Conservation (phyloP, 352 stramenopile genomes). For the Globisporangium viniferum region DNA sequence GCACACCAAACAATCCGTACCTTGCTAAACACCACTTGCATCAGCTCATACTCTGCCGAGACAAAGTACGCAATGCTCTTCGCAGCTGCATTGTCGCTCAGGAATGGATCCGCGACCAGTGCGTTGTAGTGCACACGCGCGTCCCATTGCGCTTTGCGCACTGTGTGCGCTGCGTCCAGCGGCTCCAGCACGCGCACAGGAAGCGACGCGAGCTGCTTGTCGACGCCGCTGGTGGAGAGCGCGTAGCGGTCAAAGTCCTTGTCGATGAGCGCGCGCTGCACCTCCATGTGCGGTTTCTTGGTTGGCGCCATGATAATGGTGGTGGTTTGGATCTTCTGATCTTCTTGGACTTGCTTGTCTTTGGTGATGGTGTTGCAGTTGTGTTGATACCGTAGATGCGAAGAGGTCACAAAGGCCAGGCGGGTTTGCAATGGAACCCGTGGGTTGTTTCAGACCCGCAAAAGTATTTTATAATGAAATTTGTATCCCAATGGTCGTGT, state of each 20-base stretch:
- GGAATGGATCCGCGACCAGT: slow-evolving; percentile 55
- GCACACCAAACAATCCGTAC: slow-evolving; percentile 13
- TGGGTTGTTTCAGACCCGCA: not conserved
- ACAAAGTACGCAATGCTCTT: slow-evolving; percentile 63
- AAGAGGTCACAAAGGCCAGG: not conserved
- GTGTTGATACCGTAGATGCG: slow-evolving; percentile 2
- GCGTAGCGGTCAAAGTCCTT: slow-evolving; percentile 80
- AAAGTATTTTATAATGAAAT: not conserved
- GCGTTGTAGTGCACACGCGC: slow-evolving; percentile 66
- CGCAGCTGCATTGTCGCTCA: slow-evolving; percentile 20
- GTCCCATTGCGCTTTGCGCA: slow-evolving; percentile 76
- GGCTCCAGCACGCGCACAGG: slow-evolving; percentile 32
- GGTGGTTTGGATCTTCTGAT: not conserved
- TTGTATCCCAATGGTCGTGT: not conserved
- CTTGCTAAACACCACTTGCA: slow-evolving; percentile 47
- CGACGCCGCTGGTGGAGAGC: slow-evolving; percentile 34
- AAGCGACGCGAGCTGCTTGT: slow-evolving; percentile 29
- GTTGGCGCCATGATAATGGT: slow-evolving; percentile 13
- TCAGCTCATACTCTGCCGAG: slow-evolving; percentile 51
- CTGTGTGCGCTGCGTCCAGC: slow-evolving; percentile 38
- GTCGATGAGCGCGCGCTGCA: slow-evolving; percentile 64
- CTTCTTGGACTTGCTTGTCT: not conserved
- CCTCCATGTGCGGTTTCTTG: slow-evolving; percentile 43
- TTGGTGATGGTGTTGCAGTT: slow-evolving; percentile 3
- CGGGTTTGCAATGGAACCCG: not conserved